phyloP scores from a whole-genome alignment of 306 rosid species.

The Dalbergia oliveri region DNA sequence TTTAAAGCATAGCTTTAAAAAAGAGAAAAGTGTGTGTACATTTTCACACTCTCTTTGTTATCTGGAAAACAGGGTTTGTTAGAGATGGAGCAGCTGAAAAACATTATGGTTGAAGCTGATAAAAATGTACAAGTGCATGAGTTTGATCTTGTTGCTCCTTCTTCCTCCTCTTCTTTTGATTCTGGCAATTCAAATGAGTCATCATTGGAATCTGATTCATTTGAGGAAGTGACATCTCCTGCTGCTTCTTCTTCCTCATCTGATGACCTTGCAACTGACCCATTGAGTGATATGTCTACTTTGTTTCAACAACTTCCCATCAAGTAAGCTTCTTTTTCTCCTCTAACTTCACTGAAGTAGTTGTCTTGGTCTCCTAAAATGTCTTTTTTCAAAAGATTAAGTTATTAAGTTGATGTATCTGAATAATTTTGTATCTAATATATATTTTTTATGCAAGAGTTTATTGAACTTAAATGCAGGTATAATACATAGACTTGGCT shows the following conservation, averaged over 20 bases:
- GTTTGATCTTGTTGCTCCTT: conserved; percentile 14
- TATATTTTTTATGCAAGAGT: no score
- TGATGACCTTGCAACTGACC: conserved; percentile 30
- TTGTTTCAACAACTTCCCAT: conserved; percentile 58
- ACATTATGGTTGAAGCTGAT: conserved; percentile 16
- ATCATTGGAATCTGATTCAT: conserved; percentile 21
- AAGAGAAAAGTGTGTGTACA: not conserved
- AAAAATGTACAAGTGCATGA: conserved; percentile 15
- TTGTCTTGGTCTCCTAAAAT: not conserved
- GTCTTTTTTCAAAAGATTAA: no score
- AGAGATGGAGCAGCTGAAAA: conserved; percentile 31
- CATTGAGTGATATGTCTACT: conserved; percentile 53
- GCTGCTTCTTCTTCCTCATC: conserved; percentile 30
- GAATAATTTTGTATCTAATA: no score
- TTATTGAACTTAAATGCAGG: no score
- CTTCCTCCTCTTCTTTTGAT: not conserved
- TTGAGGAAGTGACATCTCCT: conserved; percentile 47
- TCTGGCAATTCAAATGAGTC: not conserved
- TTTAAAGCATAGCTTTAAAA: conserved; percentile 21
- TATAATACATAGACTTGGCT: no score
- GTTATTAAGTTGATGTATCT: no score
- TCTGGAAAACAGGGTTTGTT: conserved; percentile 3
- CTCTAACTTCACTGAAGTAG: not conserved
- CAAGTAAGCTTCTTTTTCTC: conserved; percentile 36
- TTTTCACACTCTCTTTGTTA: conserved; percentile 15